Percentiles rank a stretch among this genome's conserved stretches.
Conservation (phyloP, 768 basidiomycete genomes). For the Naganishia onofrii region DNA sequence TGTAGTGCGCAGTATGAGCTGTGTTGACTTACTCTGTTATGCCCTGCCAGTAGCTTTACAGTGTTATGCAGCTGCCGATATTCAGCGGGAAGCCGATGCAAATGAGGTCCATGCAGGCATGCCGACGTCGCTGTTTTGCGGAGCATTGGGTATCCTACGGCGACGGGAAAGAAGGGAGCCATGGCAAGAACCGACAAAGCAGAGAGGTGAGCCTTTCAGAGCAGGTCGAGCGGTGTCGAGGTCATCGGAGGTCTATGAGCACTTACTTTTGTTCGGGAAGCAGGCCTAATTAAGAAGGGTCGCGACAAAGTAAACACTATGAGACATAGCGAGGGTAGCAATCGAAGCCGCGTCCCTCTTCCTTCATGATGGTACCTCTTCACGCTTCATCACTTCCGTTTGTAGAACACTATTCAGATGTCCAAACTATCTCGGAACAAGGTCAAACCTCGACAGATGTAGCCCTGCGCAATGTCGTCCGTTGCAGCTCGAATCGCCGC, state of each 20-base stretch:
- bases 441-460: background rate
- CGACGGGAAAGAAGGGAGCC: background rate
- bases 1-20: background rate
- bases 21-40: slow-evolving; percentile 23
- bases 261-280: no score
- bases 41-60: background rate
- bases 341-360: background rate
- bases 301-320: slow-evolving; percentile 9
- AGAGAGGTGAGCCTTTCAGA: background rate
- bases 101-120: background rate
- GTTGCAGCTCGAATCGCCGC: slow-evolving; percentile 14
- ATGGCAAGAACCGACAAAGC: background rate
- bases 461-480: background rate
- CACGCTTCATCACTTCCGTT: background rate
- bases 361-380: background rate
- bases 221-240: background rate
- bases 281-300: no score
- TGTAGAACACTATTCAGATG: no score
- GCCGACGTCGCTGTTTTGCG: background rate
- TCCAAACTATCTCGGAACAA: background rate
- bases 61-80: slow-evolving; percentile 4
- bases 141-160: background rate
- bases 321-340: slow-evolving; percentile 12
- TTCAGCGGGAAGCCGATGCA: background rate
- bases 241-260: no score